These are phyloP conservation scores for Ophiostoma angusticollis DNA, from an alignment of 2,329 filamentous ascomycete genomes.

Conservation along the genomic window DNA sequence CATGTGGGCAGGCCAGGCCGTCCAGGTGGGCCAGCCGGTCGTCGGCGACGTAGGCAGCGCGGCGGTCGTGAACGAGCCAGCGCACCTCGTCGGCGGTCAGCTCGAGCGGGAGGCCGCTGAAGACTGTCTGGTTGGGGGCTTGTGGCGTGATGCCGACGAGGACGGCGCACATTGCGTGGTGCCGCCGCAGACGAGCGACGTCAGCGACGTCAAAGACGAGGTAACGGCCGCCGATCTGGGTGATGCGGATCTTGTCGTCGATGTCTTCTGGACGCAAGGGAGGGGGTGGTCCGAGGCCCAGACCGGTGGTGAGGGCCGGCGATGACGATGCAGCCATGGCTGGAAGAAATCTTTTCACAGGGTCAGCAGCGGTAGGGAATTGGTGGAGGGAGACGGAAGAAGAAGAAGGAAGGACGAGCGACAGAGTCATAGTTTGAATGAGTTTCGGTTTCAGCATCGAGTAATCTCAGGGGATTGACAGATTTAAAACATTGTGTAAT, in stretches of 20 bases:
- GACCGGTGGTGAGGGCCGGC: too few relatives aligned
- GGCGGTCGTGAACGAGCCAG: slow-evolving; percentile 62
- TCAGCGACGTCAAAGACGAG: slow-evolving; percentile 79
- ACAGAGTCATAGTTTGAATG: slow-evolving; percentile 12
- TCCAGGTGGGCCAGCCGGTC: slow-evolving; percentile 58
- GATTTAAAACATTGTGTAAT: slow-evolving; percentile 39
- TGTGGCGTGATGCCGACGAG: slow-evolving; percentile 82
- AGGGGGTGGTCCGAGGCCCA: too few relatives aligned
- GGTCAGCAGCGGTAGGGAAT: too few relatives aligned
- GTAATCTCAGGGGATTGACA: slow-evolving; percentile 46
- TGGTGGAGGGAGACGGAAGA: background rate
- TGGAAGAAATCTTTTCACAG: background rate
- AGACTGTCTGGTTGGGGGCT: slow-evolving; percentile 87
- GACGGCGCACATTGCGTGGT: slow-evolving; percentile 74
- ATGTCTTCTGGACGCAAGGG: slow-evolving; percentile 2
- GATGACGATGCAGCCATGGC: background rate
- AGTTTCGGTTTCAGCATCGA: slow-evolving; percentile 26
- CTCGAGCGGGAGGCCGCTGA: slow-evolving; percentile 77
- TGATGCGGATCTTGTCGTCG: slow-evolving; percentile 61
- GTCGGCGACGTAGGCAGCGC: slow-evolving; percentile 74
- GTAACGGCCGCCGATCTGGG: slow-evolving; percentile 66
- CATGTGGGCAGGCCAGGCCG: slow-evolving; percentile 47
- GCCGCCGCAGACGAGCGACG: slow-evolving; percentile 63
- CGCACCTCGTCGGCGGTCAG: slow-evolving; percentile 83
- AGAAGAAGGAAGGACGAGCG: slow-evolving; percentile 22